Evolutionary conservation across 163 green algal genomes (phyloP).

Genomic region (Prototheca cutis): DNA sequence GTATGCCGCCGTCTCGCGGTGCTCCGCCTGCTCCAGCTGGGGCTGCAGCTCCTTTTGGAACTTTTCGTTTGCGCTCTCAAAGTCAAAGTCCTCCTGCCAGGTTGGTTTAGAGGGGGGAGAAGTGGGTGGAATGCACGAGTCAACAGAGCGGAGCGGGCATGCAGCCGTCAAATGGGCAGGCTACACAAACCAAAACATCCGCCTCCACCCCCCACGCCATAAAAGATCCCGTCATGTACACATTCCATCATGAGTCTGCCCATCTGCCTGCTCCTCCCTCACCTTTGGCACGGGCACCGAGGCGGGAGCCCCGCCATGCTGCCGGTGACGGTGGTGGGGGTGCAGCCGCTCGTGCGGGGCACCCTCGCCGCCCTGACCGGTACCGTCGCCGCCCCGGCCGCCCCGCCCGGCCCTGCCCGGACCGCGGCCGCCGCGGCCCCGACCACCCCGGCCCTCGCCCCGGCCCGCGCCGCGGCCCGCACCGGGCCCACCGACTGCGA

Average conservation of each 20-base stretch:
- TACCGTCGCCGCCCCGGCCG: constrained; percentile 1
- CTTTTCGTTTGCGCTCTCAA: constrained; percentile 44
- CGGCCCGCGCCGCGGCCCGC: constrained; percentile 4
- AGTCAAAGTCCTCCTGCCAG: constrained; percentile 66
- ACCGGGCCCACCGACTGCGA: not conserved
- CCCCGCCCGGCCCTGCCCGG: constrained; percentile 1
- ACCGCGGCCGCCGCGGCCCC: constrained; percentile 11
- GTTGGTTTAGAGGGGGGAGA: too few relatives aligned
- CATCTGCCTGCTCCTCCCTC: too few relatives aligned
- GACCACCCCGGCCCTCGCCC: not conserved
- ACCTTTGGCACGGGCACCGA: too few relatives aligned
- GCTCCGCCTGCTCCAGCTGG: constrained; percentile 4
- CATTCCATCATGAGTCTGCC: too few relatives aligned
- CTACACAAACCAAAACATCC: too few relatives aligned
- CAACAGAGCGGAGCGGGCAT: too few relatives aligned
- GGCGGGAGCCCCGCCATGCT: too few relatives aligned
- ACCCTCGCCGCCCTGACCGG: not conserved
- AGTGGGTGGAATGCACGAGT: too few relatives aligned
- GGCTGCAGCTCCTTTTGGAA: constrained; percentile 53
- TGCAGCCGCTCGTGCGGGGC: not conserved
- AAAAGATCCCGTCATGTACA: too few relatives aligned
- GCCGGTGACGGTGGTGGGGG: too few relatives aligned
- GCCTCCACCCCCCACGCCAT: too few relatives aligned
- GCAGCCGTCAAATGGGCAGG: too few relatives aligned
- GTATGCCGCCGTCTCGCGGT: constrained; percentile 34